phyloP scores from a whole-genome alignment of 768 basidiomycete species.

The Boletus sp. region DNA sequence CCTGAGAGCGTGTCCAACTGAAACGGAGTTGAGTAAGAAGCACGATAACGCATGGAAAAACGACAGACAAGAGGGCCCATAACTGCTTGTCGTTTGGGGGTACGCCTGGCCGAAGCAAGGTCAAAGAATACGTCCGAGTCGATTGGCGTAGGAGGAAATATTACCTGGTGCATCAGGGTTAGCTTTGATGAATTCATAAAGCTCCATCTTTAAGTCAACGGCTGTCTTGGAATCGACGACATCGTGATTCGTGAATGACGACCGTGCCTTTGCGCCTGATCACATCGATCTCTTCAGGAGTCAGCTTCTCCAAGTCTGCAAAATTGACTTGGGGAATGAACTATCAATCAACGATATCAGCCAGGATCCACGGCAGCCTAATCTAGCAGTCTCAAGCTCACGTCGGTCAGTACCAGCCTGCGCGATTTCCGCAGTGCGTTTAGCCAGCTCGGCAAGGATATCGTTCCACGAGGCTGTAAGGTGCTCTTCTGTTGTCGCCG shows the following conservation, averaged over 20 bases:
- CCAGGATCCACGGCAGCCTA: neutral
- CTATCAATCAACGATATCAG: neutral
- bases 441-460: too few relatives aligned
- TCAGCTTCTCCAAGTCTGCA: too few relatives aligned
- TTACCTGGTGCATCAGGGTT: conserved; percentile 61
- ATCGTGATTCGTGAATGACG: conserved; percentile 34
- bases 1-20: conserved; percentile 36
- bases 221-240: conserved; percentile 62
- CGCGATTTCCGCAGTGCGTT: too few relatives aligned
- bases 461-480: conserved; percentile 25
- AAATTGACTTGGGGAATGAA: too few relatives aligned
- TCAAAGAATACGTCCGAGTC: neutral
- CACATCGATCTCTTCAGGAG: too few relatives aligned
- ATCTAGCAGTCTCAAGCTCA: conserved; percentile 24
- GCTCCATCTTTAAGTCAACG: conserved; percentile 51
- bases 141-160: neutral
- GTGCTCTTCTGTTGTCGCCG: conserved; percentile 44
- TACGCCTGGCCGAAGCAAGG: conserved; percentile 37
- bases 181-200: conserved; percentile 53
- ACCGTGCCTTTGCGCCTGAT: too few relatives aligned
- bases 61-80: conserved; percentile 64
- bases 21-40: neutral
- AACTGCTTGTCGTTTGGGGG: conserved; percentile 66
- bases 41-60: neutral
- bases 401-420: conserved; percentile 38